Evolutionary conservation across 2,329 filamentous ascomycete genomes (phyloP), one percentile per base, ranked within the genome.

Genomic region (Phaeosphaeria sp.): DNA sequence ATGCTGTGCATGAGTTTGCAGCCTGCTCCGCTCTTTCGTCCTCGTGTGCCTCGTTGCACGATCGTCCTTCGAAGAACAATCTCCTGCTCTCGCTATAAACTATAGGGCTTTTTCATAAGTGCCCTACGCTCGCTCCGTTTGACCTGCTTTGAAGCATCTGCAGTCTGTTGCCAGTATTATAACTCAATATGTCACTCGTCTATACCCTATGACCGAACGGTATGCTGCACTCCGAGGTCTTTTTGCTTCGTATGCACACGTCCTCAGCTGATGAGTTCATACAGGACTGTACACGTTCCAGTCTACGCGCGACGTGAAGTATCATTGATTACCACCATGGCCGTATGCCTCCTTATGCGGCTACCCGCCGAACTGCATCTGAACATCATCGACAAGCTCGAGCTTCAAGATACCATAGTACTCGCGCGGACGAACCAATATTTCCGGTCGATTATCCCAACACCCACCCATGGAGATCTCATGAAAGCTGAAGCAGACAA

Each of bases 351-450:
- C 10, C 30, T 72, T 18, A 46, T 70, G 25, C 60, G 62, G 44
- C 61, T 72, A 46, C 70, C 71, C 43, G 50, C 64, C 10, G 71
- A 74, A 52, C 62, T 72, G 33, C 68, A 69, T 44, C 52, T 58
- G 27, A 57, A 65, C 30, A 67, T 72, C 22, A 50, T 66, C 42
- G 61, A 61, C 49, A 56, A 56, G 36, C 65, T 72, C 6, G 62
- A 68, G 13, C 43, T 73, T 2, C 58, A 67, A 47, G 65, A 71
- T 52, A 61, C 50, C 46, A 62, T 57, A 33, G 54, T 53, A 18
- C 59, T 72, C 17, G 49, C 62, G 17, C 48, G 53, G 21, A 64
- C 66, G 13, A 64, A 52, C 42, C 68, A 53, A 11, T 62, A 71
- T 49, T 63, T 72, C 41, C 52, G 55, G 13, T 63, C 60, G 2